Evolutionary conservation across 2,329 filamentous ascomycete genomes (phyloP), one percentile per base, ranked within the genome.

Genomic region (Colletotrichum shisoi): DNA sequence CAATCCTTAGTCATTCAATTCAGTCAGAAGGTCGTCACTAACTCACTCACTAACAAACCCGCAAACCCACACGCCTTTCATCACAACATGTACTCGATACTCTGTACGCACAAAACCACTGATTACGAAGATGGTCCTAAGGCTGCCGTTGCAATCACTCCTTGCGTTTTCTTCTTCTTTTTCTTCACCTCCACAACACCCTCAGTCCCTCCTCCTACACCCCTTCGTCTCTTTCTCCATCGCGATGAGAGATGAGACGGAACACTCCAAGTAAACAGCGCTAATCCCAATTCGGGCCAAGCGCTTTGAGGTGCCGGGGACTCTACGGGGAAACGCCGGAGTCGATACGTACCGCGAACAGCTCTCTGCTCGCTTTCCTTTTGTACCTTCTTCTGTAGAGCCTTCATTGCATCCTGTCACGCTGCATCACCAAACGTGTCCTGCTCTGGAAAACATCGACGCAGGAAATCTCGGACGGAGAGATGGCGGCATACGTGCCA

Each of bases 241-340:
- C 49, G 6, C 49, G 49, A 37, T 52, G 49, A 21, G 9, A 51
- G 48, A 19, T 13, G 31, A 52, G 49, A 37, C 4, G 49, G 17
- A n/a, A 63, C 11, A 21, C 52, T n/a, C 24, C 49, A 48, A 37
- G 48, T 12, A 3, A 3, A 34, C 21, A 8, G 19, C 42, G 19
- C 61, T 58, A 59, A 37, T 11, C 37, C 48, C 42, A 42, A 53
- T 64, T 17, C 27, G 24, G 53, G 40, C 17, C 54, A 64, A 64
- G 64, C 54, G 64, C 44, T 34, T 27, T 49, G 56, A 42, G 53
- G 24, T 59, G 44, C 61, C 64, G 64, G 61, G 27, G 57, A 64
- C 17, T 56, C 64, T n/a, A 45, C 64, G 61, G 64, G 61, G 61
- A 67, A 56, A 64, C 54, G 44, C 64, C 64, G 64, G 61, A 67